These are phyloP conservation scores for Paracamarosporium sp. DNA, from an alignment of 2,329 filamentous ascomycete genomes.

Conservation along the genomic window DNA sequence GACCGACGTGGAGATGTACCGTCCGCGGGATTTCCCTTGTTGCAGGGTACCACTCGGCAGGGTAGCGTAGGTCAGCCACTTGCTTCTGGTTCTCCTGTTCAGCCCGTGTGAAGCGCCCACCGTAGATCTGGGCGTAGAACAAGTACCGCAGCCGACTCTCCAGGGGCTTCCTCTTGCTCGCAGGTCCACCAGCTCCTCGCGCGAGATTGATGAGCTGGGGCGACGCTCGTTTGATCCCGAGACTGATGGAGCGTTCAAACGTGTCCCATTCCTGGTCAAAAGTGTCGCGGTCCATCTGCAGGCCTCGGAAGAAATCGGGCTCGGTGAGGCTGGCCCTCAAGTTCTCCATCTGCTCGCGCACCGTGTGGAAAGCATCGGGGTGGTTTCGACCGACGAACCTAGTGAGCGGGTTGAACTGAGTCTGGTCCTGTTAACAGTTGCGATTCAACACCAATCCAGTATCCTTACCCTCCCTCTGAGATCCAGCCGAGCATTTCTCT, in stretches of 20 bases:
- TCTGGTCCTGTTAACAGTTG: conserved; percentile 3
- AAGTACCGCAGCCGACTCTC: conserved; percentile 69
- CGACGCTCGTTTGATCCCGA: conserved; percentile 27
- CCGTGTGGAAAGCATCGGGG: conserved; percentile 5
- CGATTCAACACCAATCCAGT: not conserved
- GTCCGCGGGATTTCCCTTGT: conserved; percentile 81
- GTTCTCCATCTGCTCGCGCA: conserved; percentile 19
- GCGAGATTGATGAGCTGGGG: conserved; percentile 24
- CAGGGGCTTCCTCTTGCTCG: conserved; percentile 17
- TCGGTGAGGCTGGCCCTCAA: conserved; percentile 23
- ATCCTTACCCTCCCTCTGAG: not conserved
- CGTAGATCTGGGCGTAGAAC: conserved; percentile 61
- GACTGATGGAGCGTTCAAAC: conserved; percentile 28
- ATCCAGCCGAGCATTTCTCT: not conserved
- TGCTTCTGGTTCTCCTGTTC: conserved; percentile 46
- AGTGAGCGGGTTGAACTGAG: conserved; percentile 1
- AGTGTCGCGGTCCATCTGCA: conserved; percentile 28
- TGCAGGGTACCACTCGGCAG: conserved; percentile 89
- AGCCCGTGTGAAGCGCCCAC: conserved; percentile 43
- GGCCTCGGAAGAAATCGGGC: conserved; percentile 30
- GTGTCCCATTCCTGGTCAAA: conserved; percentile 37
- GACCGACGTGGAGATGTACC: conserved; percentile 91
- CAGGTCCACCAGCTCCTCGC: conserved; percentile 12
- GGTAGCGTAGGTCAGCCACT: conserved; percentile 84
- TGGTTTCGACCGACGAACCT: not conserved